Base-by-base conservation (phyloP, 2,329 filamentous ascomycete genomes). In the Pseudogymnoascus sp. region DNA sequence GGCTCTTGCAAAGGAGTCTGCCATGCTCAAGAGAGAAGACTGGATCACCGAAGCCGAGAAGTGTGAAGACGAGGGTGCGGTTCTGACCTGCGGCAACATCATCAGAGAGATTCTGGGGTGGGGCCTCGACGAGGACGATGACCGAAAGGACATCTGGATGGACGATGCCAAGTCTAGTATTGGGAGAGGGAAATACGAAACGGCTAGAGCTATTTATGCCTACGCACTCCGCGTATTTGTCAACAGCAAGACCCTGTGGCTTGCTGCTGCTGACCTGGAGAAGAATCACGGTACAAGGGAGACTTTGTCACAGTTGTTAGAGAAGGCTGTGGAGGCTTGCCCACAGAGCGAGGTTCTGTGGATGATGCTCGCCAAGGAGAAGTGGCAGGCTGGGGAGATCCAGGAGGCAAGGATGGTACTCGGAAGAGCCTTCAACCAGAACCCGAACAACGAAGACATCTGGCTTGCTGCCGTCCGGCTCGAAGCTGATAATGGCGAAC, bases 401-500 rank as follows among this genome's bases (percentile, higher is more conserved):
- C 88, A 96, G 72, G 91, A 91, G 66, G 93, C 95, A 11, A 85
- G 95, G 63, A 82, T 86, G 66, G 92, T 97, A 1, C 84, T 99
- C 14, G 93, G 87, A 29, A 86, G 88, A 67, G 95, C 93, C 4
- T 99, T 99, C 80, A 88, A 93, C 69, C 91, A 96, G 73, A 96
- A 97, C 70, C 91, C 91, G 1, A 93, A 96, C 74, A 97, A 96
- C 76, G 95, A 99, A 75, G 92, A 97, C 74, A 97, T 99, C 68
- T 99, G 95, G 89, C 86, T 97, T 59, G 90, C 93, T 14, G 95
- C 95, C 53, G 95, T 99, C 68, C 96, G 97, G 75, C 85, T 99
- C 31, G 95, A 99, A 76, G 91, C 95, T 0, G 93, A 97, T 71
- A 93, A 91, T 65, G 84, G 87, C 47, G 86, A 96, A 70, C 87